Percentiles rank a stretch among this genome's conserved stretches.
phyloP scores from a whole-genome alignment of 164 flowering plant species.

The Tetracentron sinense region DNA sequence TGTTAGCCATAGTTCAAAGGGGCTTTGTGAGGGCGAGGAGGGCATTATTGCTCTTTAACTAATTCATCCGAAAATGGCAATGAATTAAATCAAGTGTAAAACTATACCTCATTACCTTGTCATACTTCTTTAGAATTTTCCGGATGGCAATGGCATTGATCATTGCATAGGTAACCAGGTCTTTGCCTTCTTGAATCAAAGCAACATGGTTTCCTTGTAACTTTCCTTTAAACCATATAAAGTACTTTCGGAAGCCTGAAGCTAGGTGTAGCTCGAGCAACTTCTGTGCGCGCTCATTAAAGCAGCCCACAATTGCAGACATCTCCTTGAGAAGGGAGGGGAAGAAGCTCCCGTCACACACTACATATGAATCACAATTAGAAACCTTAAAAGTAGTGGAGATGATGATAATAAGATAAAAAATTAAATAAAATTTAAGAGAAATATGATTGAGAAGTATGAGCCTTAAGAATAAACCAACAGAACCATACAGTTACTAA shows the following conservation, averaged over 20 bases:
- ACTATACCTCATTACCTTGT: constrained; percentile 69
- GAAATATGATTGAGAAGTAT: not conserved
- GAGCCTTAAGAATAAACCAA: too few species aligned
- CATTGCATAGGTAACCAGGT: constrained; percentile 77
- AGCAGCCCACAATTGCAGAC: constrained; percentile 73
- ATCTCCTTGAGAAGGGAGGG: constrained; percentile 84
- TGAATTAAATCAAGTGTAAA: not conserved
- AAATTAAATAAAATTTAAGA: not conserved
- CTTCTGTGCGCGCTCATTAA: constrained; percentile 71
- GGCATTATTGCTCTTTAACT: too few species aligned
- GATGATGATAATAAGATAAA: not conserved
- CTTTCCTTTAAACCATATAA: constrained; percentile 59
- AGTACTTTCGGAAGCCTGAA: constrained; percentile 67
- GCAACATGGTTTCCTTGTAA: constrained; percentile 45
- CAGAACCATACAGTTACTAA: too few species aligned
- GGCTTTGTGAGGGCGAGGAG: too few species aligned
- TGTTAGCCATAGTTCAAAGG: too few species aligned
- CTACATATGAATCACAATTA: constrained; percentile 31
- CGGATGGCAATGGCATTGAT: constrained; percentile 79
- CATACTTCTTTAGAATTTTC: constrained; percentile 91
- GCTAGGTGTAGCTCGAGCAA: constrained; percentile 78
- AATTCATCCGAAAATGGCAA: not conserved
- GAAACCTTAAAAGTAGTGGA: not conserved
- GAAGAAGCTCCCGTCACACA: constrained; percentile 88
- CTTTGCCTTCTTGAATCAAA: constrained; percentile 74